phyloP scores from a whole-genome alignment of 106 monocot species.

The Dendrobium nobile region DNA sequence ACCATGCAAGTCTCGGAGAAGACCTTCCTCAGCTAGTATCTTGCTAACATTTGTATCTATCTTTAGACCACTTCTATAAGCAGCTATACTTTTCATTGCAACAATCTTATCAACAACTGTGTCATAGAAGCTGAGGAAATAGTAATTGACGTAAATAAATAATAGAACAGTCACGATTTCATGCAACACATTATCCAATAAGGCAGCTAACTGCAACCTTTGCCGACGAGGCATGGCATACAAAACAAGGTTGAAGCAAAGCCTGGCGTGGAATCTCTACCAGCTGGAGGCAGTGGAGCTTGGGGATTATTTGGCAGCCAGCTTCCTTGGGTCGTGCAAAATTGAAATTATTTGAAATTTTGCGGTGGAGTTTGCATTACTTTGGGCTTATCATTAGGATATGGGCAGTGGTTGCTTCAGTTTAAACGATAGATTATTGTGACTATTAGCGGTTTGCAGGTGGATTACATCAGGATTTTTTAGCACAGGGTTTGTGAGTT shows the following conservation, averaged over 20 bases:
- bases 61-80: constrained; percentile 88
- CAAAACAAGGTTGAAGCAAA: background rate
- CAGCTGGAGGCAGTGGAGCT: too few species aligned
- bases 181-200: background rate
- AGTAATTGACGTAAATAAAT: constrained; percentile 1
- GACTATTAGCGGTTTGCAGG: too few species aligned
- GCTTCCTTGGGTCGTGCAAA: too few species aligned
- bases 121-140: constrained; percentile 42
- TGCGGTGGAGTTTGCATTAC: too few species aligned
- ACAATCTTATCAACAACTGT: constrained; percentile 72
- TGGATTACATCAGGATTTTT: too few species aligned
- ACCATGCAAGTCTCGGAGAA: constrained; percentile 68
- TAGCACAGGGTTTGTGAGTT: too few species aligned
- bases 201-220: background rate
- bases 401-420: too few species aligned
- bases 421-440: too few species aligned
- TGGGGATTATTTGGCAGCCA: too few species aligned
- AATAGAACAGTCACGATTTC: background rate
- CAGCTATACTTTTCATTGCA: constrained; percentile 89
- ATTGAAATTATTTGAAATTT: too few species aligned
- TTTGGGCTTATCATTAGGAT: too few species aligned
- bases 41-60: constrained; percentile 71
- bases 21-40: constrained; percentile 71
- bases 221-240: background rate
- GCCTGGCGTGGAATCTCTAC: too few species aligned